phyloP scores from a whole-genome alignment of 148 eudicot species.

The Amaranthus hypochondriacus region DNA sequence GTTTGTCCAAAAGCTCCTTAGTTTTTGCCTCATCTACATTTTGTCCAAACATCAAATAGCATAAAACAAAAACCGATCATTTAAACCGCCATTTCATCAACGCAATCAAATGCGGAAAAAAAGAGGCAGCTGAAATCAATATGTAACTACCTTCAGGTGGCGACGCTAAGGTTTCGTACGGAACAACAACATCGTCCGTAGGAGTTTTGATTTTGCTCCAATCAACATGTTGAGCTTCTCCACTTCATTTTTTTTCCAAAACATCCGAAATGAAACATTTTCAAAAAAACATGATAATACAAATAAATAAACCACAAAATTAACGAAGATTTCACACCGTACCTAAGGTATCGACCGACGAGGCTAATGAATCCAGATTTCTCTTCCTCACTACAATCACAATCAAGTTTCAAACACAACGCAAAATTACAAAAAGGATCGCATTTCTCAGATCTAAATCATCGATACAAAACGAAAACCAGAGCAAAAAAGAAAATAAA shows the following conservation, averaged over 20 bases:
- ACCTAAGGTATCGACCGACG: slow-evolving; percentile 90
- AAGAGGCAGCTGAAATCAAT: neutral
- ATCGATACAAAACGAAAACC: neutral
- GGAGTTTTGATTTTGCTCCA: slow-evolving; percentile 98
- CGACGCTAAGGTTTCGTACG: slow-evolving; percentile 61
- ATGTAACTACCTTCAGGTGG: slow-evolving; percentile 52
- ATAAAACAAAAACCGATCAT: slow-evolving; percentile 4
- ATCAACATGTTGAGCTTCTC: slow-evolving; percentile 78
- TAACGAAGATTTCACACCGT: neutral
- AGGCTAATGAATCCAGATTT: slow-evolving; percentile 95
- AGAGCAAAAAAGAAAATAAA: neutral
- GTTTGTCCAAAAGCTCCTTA: slow-evolving; percentile 79
- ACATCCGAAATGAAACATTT: neutral
- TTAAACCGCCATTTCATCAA: slow-evolving; percentile 19
- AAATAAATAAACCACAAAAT: neutral
- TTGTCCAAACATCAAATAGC: neutral
- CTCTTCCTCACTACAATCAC: slow-evolving; percentile 78
- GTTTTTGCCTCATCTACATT: slow-evolving; percentile 52
- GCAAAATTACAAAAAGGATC: neutral
- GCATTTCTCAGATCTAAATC: slow-evolving; percentile 18
- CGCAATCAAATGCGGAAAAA: neutral
- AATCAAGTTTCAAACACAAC: neutral
- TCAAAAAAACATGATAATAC: slow-evolving; percentile 1
- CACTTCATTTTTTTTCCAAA: slow-evolving; percentile 35
- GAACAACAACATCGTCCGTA: slow-evolving; percentile 88